Evolutionary conservation across 768 basidiomycete genomes (phyloP), one percentile per base, ranked within the genome.

Genomic region (Termitomyces titanicus): DNA sequence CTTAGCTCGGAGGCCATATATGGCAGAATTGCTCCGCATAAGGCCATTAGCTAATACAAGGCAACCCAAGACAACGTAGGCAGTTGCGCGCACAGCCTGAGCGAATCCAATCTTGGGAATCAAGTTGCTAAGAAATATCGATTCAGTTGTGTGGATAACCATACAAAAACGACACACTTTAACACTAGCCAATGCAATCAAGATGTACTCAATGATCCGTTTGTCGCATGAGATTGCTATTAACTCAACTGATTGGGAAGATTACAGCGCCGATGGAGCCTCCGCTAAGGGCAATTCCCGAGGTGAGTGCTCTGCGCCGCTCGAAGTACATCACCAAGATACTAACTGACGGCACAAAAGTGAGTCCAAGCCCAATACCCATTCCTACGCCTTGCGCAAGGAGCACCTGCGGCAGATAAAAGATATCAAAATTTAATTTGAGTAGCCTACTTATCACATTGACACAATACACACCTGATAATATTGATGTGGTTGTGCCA

Each of bases 291-390:
- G 70, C 71, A 45, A 82, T 61, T 7, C 79, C 77, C 61, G 79
- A 76, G 7, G 77, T 76, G 4, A 76, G 56, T 5, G 76, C 64
- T 25, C 78, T 68, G 15, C 69, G 66, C 46, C 64, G 66, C 15
- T 64, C 53, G 52, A 80, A 81, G 63, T 79, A 74, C 39, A 78
- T 76, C 13, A 72, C 70, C 17, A 75, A 52, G 47, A 78, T 67
- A 1, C 73, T 72, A 9, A 79, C 56, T 0, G 75, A 66, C 3
- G 79, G 79, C 24, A 73, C 63, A 55, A 72, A 76, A 27, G 70
- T 64, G 33, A 72, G 45, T 0, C 76, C 76, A 11, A 71, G 61
- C 9, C 72, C 74, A n/a, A 79, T 61, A 13, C 78, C 72, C 38
- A 71, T 60, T 5, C 65, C 63, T 2, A 65, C 31, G 22, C 58